Conservation (phyloP, 257 asterid genomes). For the Nicotiana tomentosiformis region DNA sequence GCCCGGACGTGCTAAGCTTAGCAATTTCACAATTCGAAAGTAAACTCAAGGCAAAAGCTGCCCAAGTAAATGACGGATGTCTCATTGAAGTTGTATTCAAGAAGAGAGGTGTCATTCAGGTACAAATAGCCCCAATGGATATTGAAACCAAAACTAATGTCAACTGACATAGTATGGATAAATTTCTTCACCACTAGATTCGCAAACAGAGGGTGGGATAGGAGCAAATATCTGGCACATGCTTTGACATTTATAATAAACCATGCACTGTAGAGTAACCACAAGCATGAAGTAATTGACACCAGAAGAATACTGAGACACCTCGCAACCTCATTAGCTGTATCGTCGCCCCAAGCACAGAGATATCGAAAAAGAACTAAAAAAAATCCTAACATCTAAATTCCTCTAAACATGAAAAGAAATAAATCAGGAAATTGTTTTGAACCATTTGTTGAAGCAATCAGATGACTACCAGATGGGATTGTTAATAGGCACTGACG, state of each 20-base stretch:
- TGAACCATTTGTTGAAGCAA: not conserved
- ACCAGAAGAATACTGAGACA: not conserved
- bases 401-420: not conserved
- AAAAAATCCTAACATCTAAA: too few relatives aligned
- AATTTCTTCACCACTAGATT: too few relatives aligned
- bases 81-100: not conserved
- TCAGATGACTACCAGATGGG: not conserved
- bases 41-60: not conserved
- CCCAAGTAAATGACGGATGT: too few relatives aligned
- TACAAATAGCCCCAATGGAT: not conserved
- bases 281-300: not conserved
- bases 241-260: not conserved
- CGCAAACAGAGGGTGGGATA: too few relatives aligned
- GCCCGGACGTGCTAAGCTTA: not conserved
- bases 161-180: not conserved
- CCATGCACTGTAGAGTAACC: not conserved
- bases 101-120: not conserved
- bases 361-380: too few relatives aligned
- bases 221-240: not conserved
- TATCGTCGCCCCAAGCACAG: not conserved
- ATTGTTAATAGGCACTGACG: not conserved
- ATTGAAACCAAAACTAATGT: not conserved
- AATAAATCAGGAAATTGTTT: too few relatives aligned
- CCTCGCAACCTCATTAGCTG: not conserved
- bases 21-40: not conserved